Evolutionary conservation across 176 grass and related monocot species (phyloP), one percentile per base, ranked within the genome.

Genomic region (Hyparrhenia diplandra): DNA sequence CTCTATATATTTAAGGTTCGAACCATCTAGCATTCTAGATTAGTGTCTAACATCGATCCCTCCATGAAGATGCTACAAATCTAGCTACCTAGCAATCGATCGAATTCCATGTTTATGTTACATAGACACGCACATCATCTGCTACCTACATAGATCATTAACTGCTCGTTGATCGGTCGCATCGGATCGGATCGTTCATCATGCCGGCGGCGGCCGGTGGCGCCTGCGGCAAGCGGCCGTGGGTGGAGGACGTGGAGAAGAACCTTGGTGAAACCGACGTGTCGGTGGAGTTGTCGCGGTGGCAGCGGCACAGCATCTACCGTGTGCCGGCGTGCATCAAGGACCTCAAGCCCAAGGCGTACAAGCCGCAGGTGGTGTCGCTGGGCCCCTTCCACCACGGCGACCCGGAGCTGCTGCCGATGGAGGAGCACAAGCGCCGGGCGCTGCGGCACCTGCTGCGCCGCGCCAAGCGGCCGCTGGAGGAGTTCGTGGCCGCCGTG

Each of bases 351-450:
- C 77, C 13, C 6, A 88, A 89, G 67, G 94, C 94, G 0, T 93
- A 93, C 88, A 46, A 17, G 51, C 94, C 94, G 6, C 94, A 89
- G 82, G 78, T 91, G 11, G 91, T 91, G 68, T 94, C 94, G 4
- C 90, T 94, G 5, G 94, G 94, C 0, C 94, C 90, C 0, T 92
- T 90, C 90, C 93, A 97, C 88, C 80, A 91, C 39, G 57, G 5
- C 35, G 82, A 93, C 31, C 1, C 16, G 0, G 63, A 46, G 10
- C 80, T 97, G 17, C 2, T 10, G 21, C 64, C 94, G n/a, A 97
- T 91, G 94, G 91, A 97, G 75, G 91, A 88, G 67, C 94, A 97
- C 89, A 97, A 97, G 82, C 79, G 55, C 23, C 78, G 94, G 6
- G 89, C 94, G 27, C 80, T 97, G 10, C 77, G 88, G 32, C 91